Evolutionary conservation across 768 basidiomycete species (phyloP).

Genomic region (Aureoboletus auriporus): DNA sequence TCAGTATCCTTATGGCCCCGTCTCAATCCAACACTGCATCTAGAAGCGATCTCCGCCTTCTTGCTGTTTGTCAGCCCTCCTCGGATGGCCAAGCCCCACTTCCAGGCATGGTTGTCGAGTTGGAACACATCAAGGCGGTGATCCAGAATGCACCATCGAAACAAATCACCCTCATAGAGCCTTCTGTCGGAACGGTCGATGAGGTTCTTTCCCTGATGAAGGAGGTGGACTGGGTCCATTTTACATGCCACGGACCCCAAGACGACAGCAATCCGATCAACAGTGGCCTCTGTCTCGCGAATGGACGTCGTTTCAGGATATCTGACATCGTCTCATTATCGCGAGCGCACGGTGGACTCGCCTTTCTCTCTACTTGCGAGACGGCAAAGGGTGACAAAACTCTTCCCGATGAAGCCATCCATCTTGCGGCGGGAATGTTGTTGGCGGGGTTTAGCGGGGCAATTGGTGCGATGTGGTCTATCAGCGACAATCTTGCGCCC

Average conservation of each 20-base stretch:
- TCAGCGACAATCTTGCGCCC: slow-evolving; percentile 35
- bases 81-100: slow-evolving; percentile 6
- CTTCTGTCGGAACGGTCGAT: background rate
- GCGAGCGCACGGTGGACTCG: slow-evolving; percentile 27
- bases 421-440: slow-evolving; percentile 41
- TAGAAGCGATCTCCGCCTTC: background rate
- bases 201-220: slow-evolving; percentile 6
- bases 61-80: slow-evolving; percentile 13
- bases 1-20: no score
- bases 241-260: slow-evolving; percentile 30
- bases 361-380: slow-evolving; percentile 46
- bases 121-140: no score
- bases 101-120: slow-evolving; percentile 8
- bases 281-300: slow-evolving; percentile 20
- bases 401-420: slow-evolving; percentile 35
- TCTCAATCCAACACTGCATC: background rate
- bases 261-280: slow-evolving; percentile 7
- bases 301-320: background rate
- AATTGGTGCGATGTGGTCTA: slow-evolving; percentile 43
- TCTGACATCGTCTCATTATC: slow-evolving; percentile 5
- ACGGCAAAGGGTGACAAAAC: slow-evolving; percentile 35
- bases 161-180: slow-evolving; percentile 6
- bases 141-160: no score
- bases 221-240: slow-evolving; percentile 14
- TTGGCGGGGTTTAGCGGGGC: slow-evolving; percentile 27